Conservation (phyloP, 2,329 filamentous ascomycete genomes). For the Xylaria sp. region DNA sequence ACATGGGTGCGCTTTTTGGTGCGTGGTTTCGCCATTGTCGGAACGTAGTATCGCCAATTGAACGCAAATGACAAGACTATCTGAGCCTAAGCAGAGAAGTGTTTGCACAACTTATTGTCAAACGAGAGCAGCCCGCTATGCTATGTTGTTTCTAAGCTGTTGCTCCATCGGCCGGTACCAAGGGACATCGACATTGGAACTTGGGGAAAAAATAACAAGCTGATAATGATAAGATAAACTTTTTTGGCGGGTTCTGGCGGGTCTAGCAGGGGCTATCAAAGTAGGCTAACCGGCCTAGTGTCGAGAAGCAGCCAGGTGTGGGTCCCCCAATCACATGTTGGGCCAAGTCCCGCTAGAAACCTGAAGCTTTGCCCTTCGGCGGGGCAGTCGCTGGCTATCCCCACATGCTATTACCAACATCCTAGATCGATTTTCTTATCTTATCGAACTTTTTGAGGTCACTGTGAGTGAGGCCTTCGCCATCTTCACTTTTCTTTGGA, state of each 20-base stretch:
- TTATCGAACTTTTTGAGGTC: slow-evolving; percentile 16
- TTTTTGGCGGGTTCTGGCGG: too few species aligned
- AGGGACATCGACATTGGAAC: not conserved
- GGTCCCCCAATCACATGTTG: too few species aligned
- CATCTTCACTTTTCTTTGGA: not conserved
- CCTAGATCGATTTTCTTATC: slow-evolving; percentile 9
- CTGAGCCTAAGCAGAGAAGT: not conserved
- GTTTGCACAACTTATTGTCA: too few species aligned
- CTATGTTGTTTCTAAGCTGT: not conserved
- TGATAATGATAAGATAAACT: slow-evolving; percentile 4
- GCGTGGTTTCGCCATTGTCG: slow-evolving; percentile 75
- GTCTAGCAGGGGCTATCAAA: too few species aligned
- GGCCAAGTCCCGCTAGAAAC: too few species aligned
- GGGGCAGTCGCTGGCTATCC: not conserved
- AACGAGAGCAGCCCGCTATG: too few species aligned
- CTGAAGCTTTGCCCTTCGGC: not conserved
- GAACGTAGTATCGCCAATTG: not conserved
- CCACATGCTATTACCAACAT: not conserved
- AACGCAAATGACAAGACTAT: not conserved
- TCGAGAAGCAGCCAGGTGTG: too few species aligned
- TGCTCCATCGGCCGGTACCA: slow-evolving; percentile 10
- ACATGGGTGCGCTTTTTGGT: slow-evolving; percentile 90
- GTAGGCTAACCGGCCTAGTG: too few species aligned
- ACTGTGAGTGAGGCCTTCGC: too few species aligned
- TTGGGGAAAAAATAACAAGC: not conserved